phyloP scores from a whole-genome alignment of 2,329 filamentous ascomycete genomes.

The Fusarium nodosum region DNA sequence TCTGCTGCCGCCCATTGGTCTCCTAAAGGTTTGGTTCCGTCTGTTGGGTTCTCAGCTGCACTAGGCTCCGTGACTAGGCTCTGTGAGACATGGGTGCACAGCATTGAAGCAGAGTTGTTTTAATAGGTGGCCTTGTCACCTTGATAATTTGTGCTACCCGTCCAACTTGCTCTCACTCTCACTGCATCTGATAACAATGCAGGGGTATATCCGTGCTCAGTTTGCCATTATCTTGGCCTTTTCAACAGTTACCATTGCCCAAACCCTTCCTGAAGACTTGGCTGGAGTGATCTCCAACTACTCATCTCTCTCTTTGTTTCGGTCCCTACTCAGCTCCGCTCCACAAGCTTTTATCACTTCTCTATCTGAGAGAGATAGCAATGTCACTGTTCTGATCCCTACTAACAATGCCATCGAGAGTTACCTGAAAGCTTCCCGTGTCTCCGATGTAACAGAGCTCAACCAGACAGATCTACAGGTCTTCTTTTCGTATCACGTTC shows the following conservation, averaged over 20 bases:
- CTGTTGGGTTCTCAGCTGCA: background rate
- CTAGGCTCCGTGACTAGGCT: background rate
- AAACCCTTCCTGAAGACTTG: conserved; percentile 28
- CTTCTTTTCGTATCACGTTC: conserved; percentile 42
- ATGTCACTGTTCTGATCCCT: conserved; percentile 43
- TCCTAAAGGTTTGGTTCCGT: conserved; percentile 10
- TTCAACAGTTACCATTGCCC: conserved; percentile 11
- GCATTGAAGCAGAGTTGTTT: background rate
- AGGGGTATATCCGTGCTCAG: background rate
- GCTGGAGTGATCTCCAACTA: conserved; percentile 25
- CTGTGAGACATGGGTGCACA: no score
- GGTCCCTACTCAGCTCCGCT: conserved; percentile 12
- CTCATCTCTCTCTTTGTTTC: conserved; percentile 35
- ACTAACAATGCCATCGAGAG: conserved; percentile 38
- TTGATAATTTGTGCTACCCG: background rate
- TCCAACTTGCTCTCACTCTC: no score
- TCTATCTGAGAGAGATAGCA: conserved; percentile 13
- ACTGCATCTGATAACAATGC: conserved; percentile 11
- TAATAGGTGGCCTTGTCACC: background rate
- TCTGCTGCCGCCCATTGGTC: conserved; percentile 2
- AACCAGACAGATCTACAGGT: conserved; percentile 8
- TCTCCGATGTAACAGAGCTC: conserved; percentile 21
- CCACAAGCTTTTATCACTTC: conserved; percentile 6
- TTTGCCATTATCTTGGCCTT: background rate
- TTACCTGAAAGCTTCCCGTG: conserved; percentile 22